These are phyloP conservation scores for Ambrosiella xylebori DNA, from an alignment of 2,329 filamentous ascomycete genomes.

Conservation along the genomic window DNA sequence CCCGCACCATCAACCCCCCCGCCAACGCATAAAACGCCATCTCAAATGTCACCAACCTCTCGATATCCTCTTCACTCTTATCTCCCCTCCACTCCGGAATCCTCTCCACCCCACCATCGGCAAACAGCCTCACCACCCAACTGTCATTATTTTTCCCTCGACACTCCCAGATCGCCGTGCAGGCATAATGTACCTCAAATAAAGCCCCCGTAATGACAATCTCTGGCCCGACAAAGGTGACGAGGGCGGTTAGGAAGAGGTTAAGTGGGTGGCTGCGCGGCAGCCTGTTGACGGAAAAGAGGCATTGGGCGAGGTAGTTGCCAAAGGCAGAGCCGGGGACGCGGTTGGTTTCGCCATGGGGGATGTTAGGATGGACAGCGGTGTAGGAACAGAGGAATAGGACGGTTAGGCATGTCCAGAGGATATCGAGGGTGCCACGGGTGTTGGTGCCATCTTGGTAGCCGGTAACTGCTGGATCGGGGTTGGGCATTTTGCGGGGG, in stretches of 20 bases:
- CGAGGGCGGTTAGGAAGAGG: not conserved
- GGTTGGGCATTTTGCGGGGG: not conserved
- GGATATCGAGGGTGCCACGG: conserved; percentile 1
- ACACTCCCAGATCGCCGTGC: not conserved
- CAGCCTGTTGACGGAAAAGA: not conserved
- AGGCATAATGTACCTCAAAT: not conserved
- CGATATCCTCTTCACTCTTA: not conserved
- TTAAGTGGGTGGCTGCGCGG: not conserved
- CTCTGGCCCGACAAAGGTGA: not conserved
- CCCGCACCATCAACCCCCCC: not conserved
- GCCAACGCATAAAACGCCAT: not conserved
- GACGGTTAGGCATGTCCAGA: conserved; percentile 5
- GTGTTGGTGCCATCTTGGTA: not conserved
- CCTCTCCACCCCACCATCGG: not conserved
- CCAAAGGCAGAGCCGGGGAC: not conserved
- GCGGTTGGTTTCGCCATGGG: not conserved
- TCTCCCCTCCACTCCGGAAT: not conserved
- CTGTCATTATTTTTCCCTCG: not conserved
- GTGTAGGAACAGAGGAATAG: conserved; percentile 9
- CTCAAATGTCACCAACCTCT: not conserved
- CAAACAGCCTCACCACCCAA: not conserved
- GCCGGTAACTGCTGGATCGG: not conserved
- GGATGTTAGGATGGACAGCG: not conserved
- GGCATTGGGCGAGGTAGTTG: no score
- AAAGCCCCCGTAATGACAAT: not conserved